These are phyloP conservation scores for Monosporascus ibericus DNA, from an alignment of 2,329 filamentous ascomycete genomes.

Conservation along the genomic window DNA sequence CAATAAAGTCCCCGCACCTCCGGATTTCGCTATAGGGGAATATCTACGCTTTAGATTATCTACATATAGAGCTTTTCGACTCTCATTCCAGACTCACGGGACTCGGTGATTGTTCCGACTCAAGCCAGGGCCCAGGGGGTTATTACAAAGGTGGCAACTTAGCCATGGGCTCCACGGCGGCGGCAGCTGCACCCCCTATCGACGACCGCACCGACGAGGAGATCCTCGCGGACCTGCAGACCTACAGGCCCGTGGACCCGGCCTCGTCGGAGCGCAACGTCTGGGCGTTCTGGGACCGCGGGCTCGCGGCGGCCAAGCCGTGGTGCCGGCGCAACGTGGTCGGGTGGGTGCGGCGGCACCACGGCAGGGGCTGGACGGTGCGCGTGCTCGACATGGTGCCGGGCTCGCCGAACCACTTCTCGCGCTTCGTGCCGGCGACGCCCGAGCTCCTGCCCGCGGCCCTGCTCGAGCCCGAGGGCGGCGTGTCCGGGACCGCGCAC, in stretches of 20 bases:
- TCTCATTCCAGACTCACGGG: no score
- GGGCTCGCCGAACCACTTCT: slow-evolving; percentile 13
- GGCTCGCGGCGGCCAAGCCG: slow-evolving; percentile 8
- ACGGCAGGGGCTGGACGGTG: slow-evolving; percentile 15
- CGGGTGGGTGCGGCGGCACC: slow-evolving; percentile 14
- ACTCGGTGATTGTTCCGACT: no score
- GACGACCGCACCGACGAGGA: slow-evolving; percentile 7
- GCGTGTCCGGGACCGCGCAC: slow-evolving; percentile 11
- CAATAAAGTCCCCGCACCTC: no score
- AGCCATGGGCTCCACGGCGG: neutral
- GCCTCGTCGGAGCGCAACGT: slow-evolving; percentile 12
- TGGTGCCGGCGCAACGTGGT: slow-evolving; percentile 17
- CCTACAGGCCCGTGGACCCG: neutral
- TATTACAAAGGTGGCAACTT: no score
- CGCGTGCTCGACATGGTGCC: slow-evolving; percentile 15
- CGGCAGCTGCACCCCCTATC: neutral
- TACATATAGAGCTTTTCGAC: no score
- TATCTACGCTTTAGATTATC: no score
- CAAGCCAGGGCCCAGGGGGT: no score
- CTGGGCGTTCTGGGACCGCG: slow-evolving; percentile 20
- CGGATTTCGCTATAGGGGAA: no score
- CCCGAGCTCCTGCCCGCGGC: slow-evolving; percentile 21
- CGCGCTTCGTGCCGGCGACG: slow-evolving; percentile 20
- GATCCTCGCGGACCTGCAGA: slow-evolving; percentile 3
- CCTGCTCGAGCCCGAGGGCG: neutral